A percentile compares a stretch with the other conserved stretches of the same genome.
These are phyloP conservation scores for Coemansia sp. DNA, from an alignment of 371 early-diverging fungal species.

Conservation along the genomic window DNA sequence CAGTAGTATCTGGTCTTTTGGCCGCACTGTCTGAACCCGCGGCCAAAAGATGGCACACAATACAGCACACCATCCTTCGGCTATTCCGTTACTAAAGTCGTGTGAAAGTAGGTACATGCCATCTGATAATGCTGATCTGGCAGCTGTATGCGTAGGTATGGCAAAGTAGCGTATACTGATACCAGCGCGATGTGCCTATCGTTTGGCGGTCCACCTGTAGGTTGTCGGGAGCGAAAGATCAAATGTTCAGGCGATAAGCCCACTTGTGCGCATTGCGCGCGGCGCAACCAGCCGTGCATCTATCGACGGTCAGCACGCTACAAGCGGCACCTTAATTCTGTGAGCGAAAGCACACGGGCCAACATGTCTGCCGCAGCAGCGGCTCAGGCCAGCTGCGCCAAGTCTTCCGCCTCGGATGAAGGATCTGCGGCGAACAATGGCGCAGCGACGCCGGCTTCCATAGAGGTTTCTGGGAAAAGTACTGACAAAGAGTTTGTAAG, in stretches of 20 bases:
- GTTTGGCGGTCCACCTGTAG: constrained; percentile 15
- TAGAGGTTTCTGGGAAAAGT: not conserved
- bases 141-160: not conserved
- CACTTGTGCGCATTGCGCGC: constrained; percentile 48
- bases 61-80: constrained; percentile 13
- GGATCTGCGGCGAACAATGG: constrained; percentile 6
- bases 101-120: constrained; percentile 41
- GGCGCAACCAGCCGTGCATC: constrained; percentile 50
- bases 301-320: constrained; percentile 50
- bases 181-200: not conserved
- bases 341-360: not conserved
- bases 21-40: not conserved
- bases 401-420: not conserved
- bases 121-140: not conserved
- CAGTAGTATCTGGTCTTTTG: not conserved
- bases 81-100: constrained; percentile 47
- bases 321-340: constrained; percentile 30
- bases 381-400: not conserved
- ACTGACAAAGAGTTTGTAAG: not conserved
- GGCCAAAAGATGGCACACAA: constrained; percentile 17
- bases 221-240: constrained; percentile 48
- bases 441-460: not conserved
- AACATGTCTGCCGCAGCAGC: not conserved
- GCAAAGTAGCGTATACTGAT: not conserved
- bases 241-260: constrained; percentile 51